Evolutionary conservation across 306 rosid species (phyloP).

Genomic region (Begonia masoniana): DNA sequence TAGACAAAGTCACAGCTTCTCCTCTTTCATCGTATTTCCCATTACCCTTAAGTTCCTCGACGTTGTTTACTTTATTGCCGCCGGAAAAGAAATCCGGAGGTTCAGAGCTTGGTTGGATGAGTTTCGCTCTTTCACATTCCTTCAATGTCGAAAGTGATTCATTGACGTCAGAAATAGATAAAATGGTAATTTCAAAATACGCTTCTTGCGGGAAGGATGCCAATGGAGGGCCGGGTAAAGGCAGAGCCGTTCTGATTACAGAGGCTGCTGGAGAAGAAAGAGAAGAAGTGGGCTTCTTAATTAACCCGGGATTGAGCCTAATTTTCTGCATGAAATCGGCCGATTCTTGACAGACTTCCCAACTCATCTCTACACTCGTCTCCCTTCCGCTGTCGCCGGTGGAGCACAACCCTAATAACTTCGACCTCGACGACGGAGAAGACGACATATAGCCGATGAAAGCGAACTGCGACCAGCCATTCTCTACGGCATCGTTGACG

Average conservation of each 20-base stretch:
- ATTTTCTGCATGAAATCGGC: conserved; percentile 80
- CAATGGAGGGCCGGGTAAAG: conserved; percentile 78
- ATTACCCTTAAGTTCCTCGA: conserved; percentile 46
- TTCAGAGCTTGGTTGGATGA: conserved; percentile 49
- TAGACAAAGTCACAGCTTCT: conserved; percentile 38
- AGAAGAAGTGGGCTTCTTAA: conserved; percentile 14
- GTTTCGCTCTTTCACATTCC: conserved; percentile 67
- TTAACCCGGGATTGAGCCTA: conserved; percentile 62
- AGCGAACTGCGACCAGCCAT: conserved; percentile 88
- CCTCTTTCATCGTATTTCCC: conserved; percentile 24
- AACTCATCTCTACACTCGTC: conserved; percentile 49
- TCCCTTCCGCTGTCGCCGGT: conserved; percentile 40
- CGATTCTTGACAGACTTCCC: conserved; percentile 73
- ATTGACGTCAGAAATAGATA: conserved; percentile 21
- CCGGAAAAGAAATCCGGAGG: conserved; percentile 40
- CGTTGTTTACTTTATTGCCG: conserved; percentile 24
- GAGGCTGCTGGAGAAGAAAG: conserved; percentile 25
- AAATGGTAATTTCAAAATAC: conserved; percentile 70
- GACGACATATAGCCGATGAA: conserved; percentile 29
- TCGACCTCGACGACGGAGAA: conserved; percentile 33
- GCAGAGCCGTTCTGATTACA: conserved; percentile 48
- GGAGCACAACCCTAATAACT: conserved; percentile 40
- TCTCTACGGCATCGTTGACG: conserved; percentile 72
- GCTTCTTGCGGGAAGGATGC: conserved; percentile 88
- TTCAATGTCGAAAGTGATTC: conserved; percentile 24